Evolutionary conservation across 2,329 filamentous ascomycete species (phyloP).

Genomic region (Pseudonectria foliicola): DNA sequence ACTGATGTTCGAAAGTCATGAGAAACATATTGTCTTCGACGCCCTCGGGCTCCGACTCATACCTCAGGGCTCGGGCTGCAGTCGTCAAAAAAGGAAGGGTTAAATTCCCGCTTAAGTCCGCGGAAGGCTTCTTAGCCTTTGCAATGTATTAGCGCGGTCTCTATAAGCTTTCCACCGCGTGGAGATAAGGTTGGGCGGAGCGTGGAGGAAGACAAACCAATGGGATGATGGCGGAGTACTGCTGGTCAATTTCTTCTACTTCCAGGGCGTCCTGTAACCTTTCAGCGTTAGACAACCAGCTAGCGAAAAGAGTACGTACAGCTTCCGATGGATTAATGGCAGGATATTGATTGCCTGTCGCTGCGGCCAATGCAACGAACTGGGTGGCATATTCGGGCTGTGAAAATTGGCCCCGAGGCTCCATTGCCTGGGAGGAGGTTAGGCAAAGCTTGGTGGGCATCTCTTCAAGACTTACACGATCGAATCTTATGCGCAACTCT

Average conservation of each 20-base stretch:
- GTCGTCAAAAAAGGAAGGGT: slow-evolving; percentile 14
- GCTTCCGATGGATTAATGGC: background rate
- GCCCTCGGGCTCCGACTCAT: slow-evolving; percentile 5
- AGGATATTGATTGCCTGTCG: slow-evolving; percentile 5
- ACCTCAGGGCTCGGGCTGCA: slow-evolving; percentile 5
- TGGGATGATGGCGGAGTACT: slow-evolving; percentile 6
- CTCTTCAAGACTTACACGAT: slow-evolving; percentile 1
- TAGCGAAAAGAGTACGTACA: background rate
- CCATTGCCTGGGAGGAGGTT: background rate
- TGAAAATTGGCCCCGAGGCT: background rate
- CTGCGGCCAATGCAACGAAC: slow-evolving; percentile 3
- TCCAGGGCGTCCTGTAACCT: background rate
- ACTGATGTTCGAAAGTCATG: slow-evolving; percentile 6
- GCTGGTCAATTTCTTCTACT: background rate
- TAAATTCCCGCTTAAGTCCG: slow-evolving; percentile 9
- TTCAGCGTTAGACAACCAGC: background rate
- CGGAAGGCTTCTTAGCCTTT: slow-evolving; percentile 10
- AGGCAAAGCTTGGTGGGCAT: background rate
- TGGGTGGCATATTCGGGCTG: background rate
- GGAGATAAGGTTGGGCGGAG: background rate
- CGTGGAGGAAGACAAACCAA: slow-evolving; percentile 3
- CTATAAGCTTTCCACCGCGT: too few species aligned
- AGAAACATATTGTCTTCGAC: slow-evolving; percentile 5
- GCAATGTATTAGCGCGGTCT: background rate
- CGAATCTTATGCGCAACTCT: slow-evolving; percentile 3